Evolutionary conservation across 2,329 filamentous ascomycete species (phyloP).

Genomic region (Trichothecium roseum): DNA sequence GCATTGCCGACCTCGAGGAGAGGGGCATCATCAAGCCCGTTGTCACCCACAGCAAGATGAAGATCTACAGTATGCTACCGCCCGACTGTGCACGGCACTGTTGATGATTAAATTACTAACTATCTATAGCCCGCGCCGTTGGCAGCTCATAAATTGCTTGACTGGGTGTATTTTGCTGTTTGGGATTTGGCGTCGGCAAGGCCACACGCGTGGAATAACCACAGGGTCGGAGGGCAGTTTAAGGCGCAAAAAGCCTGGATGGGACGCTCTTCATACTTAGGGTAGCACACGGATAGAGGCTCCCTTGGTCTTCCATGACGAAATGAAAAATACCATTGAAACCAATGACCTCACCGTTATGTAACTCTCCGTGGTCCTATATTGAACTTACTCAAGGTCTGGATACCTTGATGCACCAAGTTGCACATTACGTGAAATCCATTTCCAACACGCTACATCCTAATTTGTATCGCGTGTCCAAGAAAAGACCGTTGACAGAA

Average conservation of each 20-base stretch:
- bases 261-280: slow-evolving; percentile 29
- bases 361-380: slow-evolving; percentile 4
- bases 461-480: too few species aligned
- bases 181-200: slow-evolving; percentile 27
- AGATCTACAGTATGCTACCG: slow-evolving; percentile 76
- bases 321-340: slow-evolving; percentile 21
- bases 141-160: slow-evolving; percentile 33
- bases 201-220: slow-evolving; percentile 23
- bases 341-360: slow-evolving; percentile 8
- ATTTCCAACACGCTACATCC: too few species aligned
- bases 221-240: slow-evolving; percentile 22
- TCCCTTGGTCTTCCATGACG: slow-evolving; percentile 27
- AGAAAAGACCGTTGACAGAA: too few species aligned
- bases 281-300: slow-evolving; percentile 27
- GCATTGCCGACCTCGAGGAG: slow-evolving; percentile 88
- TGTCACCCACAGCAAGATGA: slow-evolving; percentile 91
- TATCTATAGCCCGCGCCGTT: slow-evolving; percentile 46
- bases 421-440: too few species aligned
- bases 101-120: slow-evolving; percentile 15
- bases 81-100: neutral
- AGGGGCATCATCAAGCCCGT: slow-evolving; percentile 98
- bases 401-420: too few species aligned
- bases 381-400: slow-evolving; percentile 6
- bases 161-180: slow-evolving; percentile 7
- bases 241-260: slow-evolving; percentile 24